Percentiles rank a stretch among this genome's conserved stretches.
These are phyloP conservation scores for Colletotrichum sp. DNA, from an alignment of 2,329 filamentous ascomycete genomes.

Conservation along the genomic window DNA sequence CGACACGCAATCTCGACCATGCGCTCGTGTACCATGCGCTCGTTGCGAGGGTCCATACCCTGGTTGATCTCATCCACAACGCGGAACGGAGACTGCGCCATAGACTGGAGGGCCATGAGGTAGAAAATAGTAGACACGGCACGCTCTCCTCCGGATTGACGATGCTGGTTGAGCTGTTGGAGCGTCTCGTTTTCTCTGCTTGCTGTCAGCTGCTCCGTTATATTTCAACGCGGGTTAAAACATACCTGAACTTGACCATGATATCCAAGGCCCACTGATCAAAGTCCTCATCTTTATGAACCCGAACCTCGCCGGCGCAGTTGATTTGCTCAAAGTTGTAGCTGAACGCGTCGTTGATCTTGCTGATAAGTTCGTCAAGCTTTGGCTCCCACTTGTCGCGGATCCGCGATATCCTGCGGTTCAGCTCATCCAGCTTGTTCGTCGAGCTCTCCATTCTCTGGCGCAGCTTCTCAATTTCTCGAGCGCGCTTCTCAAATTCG, in stretches of 20 bases:
- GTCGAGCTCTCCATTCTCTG: constrained; percentile 60
- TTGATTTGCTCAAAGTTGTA: constrained; percentile 94
- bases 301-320: constrained; percentile 87
- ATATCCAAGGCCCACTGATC: constrained; percentile 94
- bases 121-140: constrained; percentile 98
- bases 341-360: constrained; percentile 89
- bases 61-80: constrained; percentile 99
- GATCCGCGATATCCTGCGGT: constrained; percentile 66
- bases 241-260: constrained; percentile 90
- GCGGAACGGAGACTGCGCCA: constrained; percentile 93
- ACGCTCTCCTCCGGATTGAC: constrained; percentile 94
- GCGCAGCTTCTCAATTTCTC: constrained; percentile 71
- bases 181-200: constrained; percentile 80
- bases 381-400: constrained; percentile 81
- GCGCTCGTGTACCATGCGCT: constrained; percentile 96
- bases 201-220: background rate
- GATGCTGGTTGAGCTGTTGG: constrained; percentile 85
- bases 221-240: constrained; percentile 10
- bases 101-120: constrained; percentile 94
- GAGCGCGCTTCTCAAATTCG: constrained; percentile 77
- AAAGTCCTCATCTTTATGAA: constrained; percentile 93
- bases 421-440: constrained; percentile 59
- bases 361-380: constrained; percentile 76
- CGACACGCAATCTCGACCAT: constrained; percentile 98
- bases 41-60: constrained; percentile 98